Conservation (phyloP, 352 stramenopile genomes). For the Globisporangium echinulatum region DNA sequence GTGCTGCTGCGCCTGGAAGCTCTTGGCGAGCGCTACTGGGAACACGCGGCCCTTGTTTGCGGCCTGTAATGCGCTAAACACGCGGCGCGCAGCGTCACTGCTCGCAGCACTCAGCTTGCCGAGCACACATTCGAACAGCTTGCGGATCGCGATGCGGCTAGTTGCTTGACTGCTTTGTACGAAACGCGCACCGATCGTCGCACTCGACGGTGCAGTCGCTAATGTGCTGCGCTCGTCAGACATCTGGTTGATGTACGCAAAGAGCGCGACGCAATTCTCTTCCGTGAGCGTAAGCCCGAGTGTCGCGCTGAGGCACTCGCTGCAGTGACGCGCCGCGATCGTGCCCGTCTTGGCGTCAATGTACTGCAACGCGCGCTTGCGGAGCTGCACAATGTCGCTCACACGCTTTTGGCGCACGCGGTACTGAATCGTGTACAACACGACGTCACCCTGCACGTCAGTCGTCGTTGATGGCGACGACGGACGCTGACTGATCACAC, state of each 20-base stretch:
- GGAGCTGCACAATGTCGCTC: slow-evolving; percentile 39
- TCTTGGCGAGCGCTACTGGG: slow-evolving; percentile 45
- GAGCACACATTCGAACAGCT: slow-evolving; percentile 33
- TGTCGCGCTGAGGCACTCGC: slow-evolving; percentile 26
- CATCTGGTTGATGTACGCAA: slow-evolving; percentile 34
- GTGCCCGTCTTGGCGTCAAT: slow-evolving; percentile 47
- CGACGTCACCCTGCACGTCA: slow-evolving; percentile 24
- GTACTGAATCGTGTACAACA: slow-evolving; percentile 38
- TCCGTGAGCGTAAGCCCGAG: slow-evolving; percentile 39
- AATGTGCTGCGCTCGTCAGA: no score
- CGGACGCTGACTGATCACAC: neutral
- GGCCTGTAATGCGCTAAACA: slow-evolving; percentile 42
- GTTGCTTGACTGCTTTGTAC: slow-evolving; percentile 24
- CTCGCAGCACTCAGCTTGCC: slow-evolving; percentile 32
- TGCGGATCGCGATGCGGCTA: slow-evolving; percentile 29
- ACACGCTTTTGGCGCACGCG: slow-evolving; percentile 40
- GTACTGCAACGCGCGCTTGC: slow-evolving; percentile 35
- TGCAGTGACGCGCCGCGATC: slow-evolving; percentile 36
- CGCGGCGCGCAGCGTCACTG: slow-evolving; percentile 21
- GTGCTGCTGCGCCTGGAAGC: slow-evolving; percentile 53
- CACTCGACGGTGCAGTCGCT: slow-evolving; percentile 2
- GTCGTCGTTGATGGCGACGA: neutral
- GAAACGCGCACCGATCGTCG: slow-evolving; percentile 27
- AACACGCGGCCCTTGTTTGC: slow-evolving; percentile 56
- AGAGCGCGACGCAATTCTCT: slow-evolving; percentile 38